Evolutionary conservation across 1,139 yeast genomes (phyloP).

Genomic region (Hemisphaericaspora xylofermentans): DNA sequence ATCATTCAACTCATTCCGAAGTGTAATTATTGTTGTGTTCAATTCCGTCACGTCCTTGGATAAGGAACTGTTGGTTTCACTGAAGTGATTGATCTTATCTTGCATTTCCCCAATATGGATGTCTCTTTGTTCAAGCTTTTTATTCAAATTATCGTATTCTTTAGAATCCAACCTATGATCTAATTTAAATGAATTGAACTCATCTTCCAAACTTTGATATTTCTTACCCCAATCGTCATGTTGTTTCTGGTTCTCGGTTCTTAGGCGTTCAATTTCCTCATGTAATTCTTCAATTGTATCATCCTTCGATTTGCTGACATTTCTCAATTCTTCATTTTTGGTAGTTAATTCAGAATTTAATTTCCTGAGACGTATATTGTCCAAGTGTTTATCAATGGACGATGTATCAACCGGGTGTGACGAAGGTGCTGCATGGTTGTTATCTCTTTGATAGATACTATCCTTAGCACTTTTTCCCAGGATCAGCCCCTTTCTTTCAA

Average conservation of each 20-base stretch:
- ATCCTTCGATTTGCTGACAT: slow-evolving; percentile 13
- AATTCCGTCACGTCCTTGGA: slow-evolving; percentile 20
- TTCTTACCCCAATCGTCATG: slow-evolving; percentile 7
- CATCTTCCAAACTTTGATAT: slow-evolving; percentile 9
- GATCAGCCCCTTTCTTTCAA: slow-evolving; percentile 15
- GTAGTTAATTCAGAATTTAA: slow-evolving; percentile 25
- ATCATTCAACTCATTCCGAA: slow-evolving; percentile 29
- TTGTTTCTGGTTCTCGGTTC: slow-evolving; percentile 8
- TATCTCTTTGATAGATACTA: neutral
- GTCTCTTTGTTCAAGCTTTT: slow-evolving; percentile 28
- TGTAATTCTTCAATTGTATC: slow-evolving; percentile 8
- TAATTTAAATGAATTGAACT: slow-evolving; percentile 11
- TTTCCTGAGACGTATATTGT: slow-evolving; percentile 38
- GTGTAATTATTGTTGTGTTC: slow-evolving; percentile 21
- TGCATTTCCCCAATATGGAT: slow-evolving; percentile 31
- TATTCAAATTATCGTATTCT: slow-evolving; percentile 15
- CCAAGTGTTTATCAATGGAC: slow-evolving; percentile 44
- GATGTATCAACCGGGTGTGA: slow-evolving; percentile 35
- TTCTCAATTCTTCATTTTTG: slow-evolving; percentile 12
- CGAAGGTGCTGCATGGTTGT: slow-evolving; percentile 4
- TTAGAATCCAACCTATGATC: slow-evolving; percentile 22
- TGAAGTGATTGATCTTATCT: slow-evolving; percentile 21
- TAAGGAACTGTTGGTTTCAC: slow-evolving; percentile 15
- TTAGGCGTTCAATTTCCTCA: slow-evolving; percentile 9
- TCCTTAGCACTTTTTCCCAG: neutral